phyloP scores from a whole-genome alignment of 176 grass and related monocot species.

The Musa itinerans region DNA sequence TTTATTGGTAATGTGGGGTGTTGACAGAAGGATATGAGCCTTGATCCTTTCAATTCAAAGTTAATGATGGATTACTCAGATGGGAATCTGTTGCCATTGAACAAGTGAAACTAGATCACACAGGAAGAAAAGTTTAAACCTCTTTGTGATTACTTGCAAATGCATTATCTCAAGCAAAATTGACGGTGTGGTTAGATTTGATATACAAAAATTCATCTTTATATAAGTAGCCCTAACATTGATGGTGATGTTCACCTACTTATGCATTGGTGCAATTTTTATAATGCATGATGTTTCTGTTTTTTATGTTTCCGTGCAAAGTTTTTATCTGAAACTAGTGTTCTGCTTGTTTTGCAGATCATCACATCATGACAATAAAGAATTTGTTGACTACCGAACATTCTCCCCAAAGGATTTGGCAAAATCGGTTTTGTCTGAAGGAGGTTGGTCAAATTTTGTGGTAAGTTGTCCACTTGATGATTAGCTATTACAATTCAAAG shows the following conservation, averaged over 20 bases:
- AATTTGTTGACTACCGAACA: constrained; percentile 65
- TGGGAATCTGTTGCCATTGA: no score
- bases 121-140: no score
- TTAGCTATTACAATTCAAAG: constrained; percentile 10
- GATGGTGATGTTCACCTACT: neutral
- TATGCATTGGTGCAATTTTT: neutral
- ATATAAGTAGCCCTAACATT: neutral
- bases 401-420: constrained; percentile 52
- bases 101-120: no score
- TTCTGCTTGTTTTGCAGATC: constrained; percentile 29
- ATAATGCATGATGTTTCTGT: neutral
- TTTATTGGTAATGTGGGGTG: neutral
- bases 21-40: no score
- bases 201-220: neutral
- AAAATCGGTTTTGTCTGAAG: constrained; percentile 70
- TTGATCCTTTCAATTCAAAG: no score
- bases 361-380: constrained; percentile 37
- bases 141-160: no score
- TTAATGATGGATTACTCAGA: no score
- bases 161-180: neutral
- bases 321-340: neutral
- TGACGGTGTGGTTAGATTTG: neutral
- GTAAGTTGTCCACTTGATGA: constrained; percentile 33
- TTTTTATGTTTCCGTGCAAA: neutral
- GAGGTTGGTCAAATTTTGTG: constrained; percentile 80